A percentile compares a stretch with the other conserved stretches of the same genome.
phyloP scores from a whole-genome alignment of 805 yeast species.

The Cyberlindnera samutprakarnensis region DNA sequence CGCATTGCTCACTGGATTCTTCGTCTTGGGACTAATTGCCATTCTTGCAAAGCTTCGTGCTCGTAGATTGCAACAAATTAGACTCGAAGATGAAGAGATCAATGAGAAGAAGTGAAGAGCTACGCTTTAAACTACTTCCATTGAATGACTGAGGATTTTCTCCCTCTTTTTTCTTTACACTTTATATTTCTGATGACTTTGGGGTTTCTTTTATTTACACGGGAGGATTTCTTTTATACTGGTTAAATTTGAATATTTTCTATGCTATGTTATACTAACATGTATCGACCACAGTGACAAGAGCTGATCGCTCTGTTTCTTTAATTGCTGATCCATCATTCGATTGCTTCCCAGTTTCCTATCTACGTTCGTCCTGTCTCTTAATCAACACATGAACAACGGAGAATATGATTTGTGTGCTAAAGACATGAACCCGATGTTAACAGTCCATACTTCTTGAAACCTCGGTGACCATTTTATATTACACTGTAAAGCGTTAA shows the following conservation, averaged over 20 bases:
- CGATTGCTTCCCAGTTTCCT: no score
- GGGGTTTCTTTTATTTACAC: not conserved
- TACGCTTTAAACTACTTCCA: not conserved
- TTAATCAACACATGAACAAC: no score
- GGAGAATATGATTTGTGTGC: no score
- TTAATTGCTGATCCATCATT: no score
- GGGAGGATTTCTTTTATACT: no score
- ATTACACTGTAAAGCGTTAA: constrained; percentile 9
- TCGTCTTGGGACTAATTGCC: constrained; percentile 3
- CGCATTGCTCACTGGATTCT: constrained; percentile 7
- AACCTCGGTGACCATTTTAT: constrained; percentile 5
- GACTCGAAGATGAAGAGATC: constrained; percentile 3
- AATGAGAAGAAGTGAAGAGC: constrained; percentile 5
- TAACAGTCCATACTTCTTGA: constrained; percentile 4
- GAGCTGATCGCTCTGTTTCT: no score
- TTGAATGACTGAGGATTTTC: not conserved
- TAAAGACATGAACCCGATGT: constrained; percentile 5
- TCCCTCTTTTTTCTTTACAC: not conserved
- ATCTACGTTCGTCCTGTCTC: no score
- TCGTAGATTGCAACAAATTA: constrained; percentile 2
- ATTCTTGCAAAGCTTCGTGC: constrained; percentile 1
- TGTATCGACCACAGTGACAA: no score
- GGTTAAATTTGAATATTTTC: no score
- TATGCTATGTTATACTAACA: no score
- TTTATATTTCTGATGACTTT: no score